Base-by-base conservation (phyloP, 306 rosid species). In the Glycine soja region DNA sequence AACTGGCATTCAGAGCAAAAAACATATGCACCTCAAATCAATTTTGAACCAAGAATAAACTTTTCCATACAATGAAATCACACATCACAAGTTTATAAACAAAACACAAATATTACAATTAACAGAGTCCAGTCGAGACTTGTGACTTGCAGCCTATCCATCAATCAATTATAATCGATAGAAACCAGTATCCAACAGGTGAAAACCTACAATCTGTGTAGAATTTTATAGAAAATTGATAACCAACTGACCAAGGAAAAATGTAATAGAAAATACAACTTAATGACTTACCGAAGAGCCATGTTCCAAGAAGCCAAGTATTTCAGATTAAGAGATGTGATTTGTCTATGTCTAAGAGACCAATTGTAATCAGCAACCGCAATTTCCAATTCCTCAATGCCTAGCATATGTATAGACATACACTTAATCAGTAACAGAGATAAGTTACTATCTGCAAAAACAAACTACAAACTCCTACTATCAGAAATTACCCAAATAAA, bases 361-460 rank as follows among this genome's bases (percentile, higher is more conserved):
- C 97, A 95, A 78, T 85, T 68, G 73, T 88, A 72, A 77, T 90
- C 98, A 78, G 85, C 87, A 86, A 90, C 84, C 10, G 79, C 91
- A 78, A 95, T 82, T 89, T 89, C 87, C 87, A 95, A 77, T 78
- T 95, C 92, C 84, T 91, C 97, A 40, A 89, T 75, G 79, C 97
- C 98, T 95, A 81, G 59, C 56, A 77, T 8, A 83, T 61, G 82
- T 79, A 84, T 14, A 67, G 46, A 56, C 11, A 81, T 45, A 65
- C 74, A 65, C 2, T 63, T 79, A 86, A 81, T 81, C 80, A 79
- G 78, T 38, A 79, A 65, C 14, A 42, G 32, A 61, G 40, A 80
- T 57, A 74, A 52, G 58, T 78, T 75, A 81, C 75, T 51, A 72
- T 75, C n/a, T 45, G 76, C 69, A 70, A 70, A 50, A 38, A 77